Conservation (phyloP, 1,284 basidiomycete genomes). For the Stygiomarasmius scandens region DNA sequence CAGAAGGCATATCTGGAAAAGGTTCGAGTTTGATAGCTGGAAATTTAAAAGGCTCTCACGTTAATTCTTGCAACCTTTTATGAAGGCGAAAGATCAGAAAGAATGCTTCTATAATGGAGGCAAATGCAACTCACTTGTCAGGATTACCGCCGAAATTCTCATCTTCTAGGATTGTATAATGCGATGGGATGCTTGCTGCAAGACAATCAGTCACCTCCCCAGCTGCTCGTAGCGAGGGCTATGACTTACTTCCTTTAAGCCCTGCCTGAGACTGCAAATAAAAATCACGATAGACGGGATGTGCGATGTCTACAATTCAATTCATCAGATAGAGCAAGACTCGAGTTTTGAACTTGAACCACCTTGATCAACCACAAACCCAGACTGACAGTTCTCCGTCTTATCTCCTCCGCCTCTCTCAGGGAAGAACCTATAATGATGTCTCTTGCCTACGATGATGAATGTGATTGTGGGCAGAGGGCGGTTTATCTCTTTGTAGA, state of each 20-base stretch:
- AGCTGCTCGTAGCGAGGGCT: background rate
- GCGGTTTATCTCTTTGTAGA: slow-evolving; percentile 11
- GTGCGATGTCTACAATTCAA: slow-evolving; percentile 28
- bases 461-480: slow-evolving; percentile 30
- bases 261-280: slow-evolving; percentile 40
- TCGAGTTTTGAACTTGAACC: background rate
- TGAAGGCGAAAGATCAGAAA: too few species aligned
- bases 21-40: too few species aligned
- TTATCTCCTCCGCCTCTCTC: slow-evolving; percentile 20
- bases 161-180: slow-evolving; percentile 33
- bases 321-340: background rate
- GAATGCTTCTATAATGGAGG: background rate
- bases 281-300: slow-evolving; percentile 35
- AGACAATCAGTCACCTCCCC: background rate
- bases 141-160: slow-evolving; percentile 8
- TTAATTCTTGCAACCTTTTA: slow-evolving; percentile 25
- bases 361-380: slow-evolving; percentile 35
- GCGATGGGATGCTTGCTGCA: slow-evolving; percentile 35
- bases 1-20: slow-evolving; percentile 33
- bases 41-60: too few species aligned
- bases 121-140: slow-evolving; percentile 20
- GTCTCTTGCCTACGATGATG: slow-evolving; percentile 43
- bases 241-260: slow-evolving; percentile 37
- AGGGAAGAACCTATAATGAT: slow-evolving; percentile 44
- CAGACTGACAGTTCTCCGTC: slow-evolving; percentile 34